Evolutionary conservation across 2,329 filamentous ascomycete species (phyloP).

Genomic region (Volutella citrinella): DNA sequence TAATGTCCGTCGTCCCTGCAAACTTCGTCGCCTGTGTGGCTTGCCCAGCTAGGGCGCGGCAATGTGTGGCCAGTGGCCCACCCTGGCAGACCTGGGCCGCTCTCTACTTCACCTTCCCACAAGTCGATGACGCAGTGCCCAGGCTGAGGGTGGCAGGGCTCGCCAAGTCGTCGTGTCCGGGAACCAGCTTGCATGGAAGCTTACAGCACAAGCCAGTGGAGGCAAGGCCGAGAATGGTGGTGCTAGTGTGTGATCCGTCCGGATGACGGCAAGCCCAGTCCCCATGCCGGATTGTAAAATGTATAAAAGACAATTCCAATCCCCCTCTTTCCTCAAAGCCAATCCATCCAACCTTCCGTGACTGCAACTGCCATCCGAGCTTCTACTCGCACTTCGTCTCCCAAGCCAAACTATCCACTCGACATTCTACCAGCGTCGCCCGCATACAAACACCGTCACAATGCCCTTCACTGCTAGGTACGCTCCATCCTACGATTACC

Average conservation of each 20-base stretch:
- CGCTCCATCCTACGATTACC: slow-evolving; percentile 23
- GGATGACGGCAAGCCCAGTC: slow-evolving; percentile 14
- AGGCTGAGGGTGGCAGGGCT: slow-evolving; percentile 18
- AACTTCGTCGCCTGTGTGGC: slow-evolving; percentile 15
- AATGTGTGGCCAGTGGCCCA: too few species aligned
- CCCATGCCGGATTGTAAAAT: slow-evolving; percentile 13
- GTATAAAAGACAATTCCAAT: slow-evolving; percentile 22
- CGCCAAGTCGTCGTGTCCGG: slow-evolving; percentile 6
- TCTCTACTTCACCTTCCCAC: too few species aligned
- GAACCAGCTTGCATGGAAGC: slow-evolving; percentile 17
- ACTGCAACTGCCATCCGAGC: too few species aligned
- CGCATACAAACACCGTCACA: slow-evolving; percentile 33
- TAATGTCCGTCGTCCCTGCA: too few species aligned
- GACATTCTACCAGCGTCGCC: too few species aligned
- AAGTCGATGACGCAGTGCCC: slow-evolving; percentile 34
- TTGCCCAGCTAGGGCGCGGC: slow-evolving; percentile 7
- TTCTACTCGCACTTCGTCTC: too few species aligned
- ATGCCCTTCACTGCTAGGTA: slow-evolving; percentile 62
- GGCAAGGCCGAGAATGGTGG: slow-evolving; percentile 9
- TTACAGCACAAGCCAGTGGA: slow-evolving; percentile 15
- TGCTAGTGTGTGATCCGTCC: slow-evolving; percentile 11
- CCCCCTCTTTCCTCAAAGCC: slow-evolving; percentile 15
- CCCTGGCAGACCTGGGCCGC: too few species aligned
- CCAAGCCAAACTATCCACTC: too few species aligned
- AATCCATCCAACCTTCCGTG: too few species aligned